Conservation (phyloP, 768 basidiomycete genomes). For the Lepiota subincarnata region DNA sequence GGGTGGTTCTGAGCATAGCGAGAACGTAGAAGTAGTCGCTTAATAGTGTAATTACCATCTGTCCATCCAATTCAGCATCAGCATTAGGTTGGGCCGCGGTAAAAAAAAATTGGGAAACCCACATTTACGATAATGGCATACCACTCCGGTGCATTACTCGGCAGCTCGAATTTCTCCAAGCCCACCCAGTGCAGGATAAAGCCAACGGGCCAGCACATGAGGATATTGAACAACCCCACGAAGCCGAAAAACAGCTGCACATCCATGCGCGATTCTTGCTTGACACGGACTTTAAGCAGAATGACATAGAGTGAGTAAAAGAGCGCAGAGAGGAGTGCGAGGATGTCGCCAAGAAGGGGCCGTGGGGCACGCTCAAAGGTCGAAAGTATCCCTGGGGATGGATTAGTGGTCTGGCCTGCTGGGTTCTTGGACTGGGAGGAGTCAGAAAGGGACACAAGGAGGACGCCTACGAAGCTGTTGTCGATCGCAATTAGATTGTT, state of each 20-base stretch:
- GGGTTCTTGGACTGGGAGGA: slow-evolving; percentile 32
- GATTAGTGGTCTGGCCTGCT: too few species aligned
- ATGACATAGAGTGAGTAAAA: slow-evolving; percentile 89
- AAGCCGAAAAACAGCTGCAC: slow-evolving; percentile 97
- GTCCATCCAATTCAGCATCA: not conserved
- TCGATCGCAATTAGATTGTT: too few species aligned
- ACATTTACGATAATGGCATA: slow-evolving; percentile 37
- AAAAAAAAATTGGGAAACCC: slow-evolving; percentile 12
- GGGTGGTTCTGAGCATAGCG: slow-evolving; percentile 96
- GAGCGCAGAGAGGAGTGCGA: slow-evolving; percentile 83
- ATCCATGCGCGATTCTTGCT: slow-evolving; percentile 76
- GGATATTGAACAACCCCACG: slow-evolving; percentile 83
- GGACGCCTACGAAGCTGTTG: slow-evolving; percentile 64
- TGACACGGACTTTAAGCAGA: slow-evolving; percentile 83
- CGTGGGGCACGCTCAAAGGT: slow-evolving; percentile 28
- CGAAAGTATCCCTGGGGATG: slow-evolving; percentile 19
- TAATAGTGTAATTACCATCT: slow-evolving; percentile 82
- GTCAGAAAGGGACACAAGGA: slow-evolving; percentile 88
- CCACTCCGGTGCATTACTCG: slow-evolving; percentile 41
- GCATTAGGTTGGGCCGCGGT: not conserved
- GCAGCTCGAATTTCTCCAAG: slow-evolving; percentile 71
- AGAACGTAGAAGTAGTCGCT: slow-evolving; percentile 85
- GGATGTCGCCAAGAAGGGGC: slow-evolving; percentile 55
- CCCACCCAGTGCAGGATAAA: slow-evolving; percentile 71
- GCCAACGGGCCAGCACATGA: slow-evolving; percentile 72